Base-by-base conservation (phyloP, 2,329 filamentous ascomycete genomes). In the Trichoderma oligosporum region DNA sequence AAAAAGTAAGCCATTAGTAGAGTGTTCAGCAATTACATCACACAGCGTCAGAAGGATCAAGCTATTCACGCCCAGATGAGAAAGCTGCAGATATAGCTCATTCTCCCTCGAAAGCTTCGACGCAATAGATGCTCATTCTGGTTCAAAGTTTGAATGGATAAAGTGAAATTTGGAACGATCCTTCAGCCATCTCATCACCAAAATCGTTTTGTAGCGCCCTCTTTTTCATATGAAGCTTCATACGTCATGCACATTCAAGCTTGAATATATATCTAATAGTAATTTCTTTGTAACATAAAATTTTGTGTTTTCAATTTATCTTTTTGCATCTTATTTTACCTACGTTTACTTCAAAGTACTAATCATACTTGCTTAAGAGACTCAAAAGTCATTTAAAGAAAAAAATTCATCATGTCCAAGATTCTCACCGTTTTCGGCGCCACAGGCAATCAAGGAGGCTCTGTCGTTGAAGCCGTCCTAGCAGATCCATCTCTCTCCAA, bases 381-480 rank as follows among this genome's bases (percentile, higher is more conserved):
- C n/a, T n/a, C n/a, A n/a, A n/a, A n/a, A n/a, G n/a, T n/a, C n/a
- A n/a, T n/a, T n/a, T n/a, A n/a, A n/a, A n/a, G n/a, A n/a, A n/a
- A 6, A 22, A 4, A 33, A 33, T 36, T 35, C 42, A 35, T 14
- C 47, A 70, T 72, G 70, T 74, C 75, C 62, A 73, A 73, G 59
- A 66, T 74, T 45, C 61, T 75, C 20, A 70, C 72, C 11, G 74
- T 78, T n/a, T 78, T 79, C 48, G 77, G 77, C 24, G 76, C 75
- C 52, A 79, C 78, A 2, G 78, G 77, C 56, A 72, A 73, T 60
- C 78, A 82, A 64, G 79, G 78, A 39, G 74, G 74, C 33, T 78
- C 76, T 27, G 75, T 81, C 27, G 70, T 79, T 56, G 60, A 66
- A 3, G 67, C 70, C 51, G 71, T 81, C 60, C 75, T 81, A 59